Base-by-base conservation (phyloP, 805 yeast genomes). In the Pachysolen tannophilus region DNA sequence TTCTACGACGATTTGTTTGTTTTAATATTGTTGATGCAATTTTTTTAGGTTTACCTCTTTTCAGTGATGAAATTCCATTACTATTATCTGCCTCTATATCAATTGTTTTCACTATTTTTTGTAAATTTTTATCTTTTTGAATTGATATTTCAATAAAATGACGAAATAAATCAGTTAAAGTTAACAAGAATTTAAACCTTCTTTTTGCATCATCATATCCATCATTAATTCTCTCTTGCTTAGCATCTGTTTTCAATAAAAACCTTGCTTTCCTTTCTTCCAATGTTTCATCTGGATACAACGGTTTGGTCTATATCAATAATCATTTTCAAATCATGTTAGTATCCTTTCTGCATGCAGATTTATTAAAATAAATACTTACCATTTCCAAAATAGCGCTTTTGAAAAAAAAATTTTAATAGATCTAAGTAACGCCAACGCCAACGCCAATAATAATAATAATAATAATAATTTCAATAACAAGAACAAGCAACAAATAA, bases 61-160 rank as follows among this genome's bases (percentile, higher is more conserved):
- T 23, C 27, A n/a, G 17, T n/a, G n/a, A n/a, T n/a, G n/a, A n/a
- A n/a, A n/a, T n/a, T n/a, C n/a, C n/a, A n/a, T n/a, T n/a, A n/a
- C n/a, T n/a, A 5, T 11, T 11, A 14, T 23, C 26, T 18, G 32
- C 31, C 30, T 56, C 59, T 23, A 48, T 37, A 19, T 58, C 56
- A 27, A 72, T 50, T 32, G 60, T 47, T 21, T 71, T 64, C 33
- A 78, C 55, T 10, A 78, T 80, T 41, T 65, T 54, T 33, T 65
- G 63, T 47, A 79, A 75, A 17, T 58, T 62, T 9, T 73, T 70
- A 54, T 81, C 86, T 43, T 67, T 75, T 29, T 63, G 63, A 5
- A 86, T 83, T 46, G 77, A 78, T 28, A 71, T 65, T 36, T 73
- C 72, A 43, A 82, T 73, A 49, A 82, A 82, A 52, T 80, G 85